Base-by-base conservation (phyloP, 192 early-diverging fungal species). In the Cetraspora pellucida region DNA sequence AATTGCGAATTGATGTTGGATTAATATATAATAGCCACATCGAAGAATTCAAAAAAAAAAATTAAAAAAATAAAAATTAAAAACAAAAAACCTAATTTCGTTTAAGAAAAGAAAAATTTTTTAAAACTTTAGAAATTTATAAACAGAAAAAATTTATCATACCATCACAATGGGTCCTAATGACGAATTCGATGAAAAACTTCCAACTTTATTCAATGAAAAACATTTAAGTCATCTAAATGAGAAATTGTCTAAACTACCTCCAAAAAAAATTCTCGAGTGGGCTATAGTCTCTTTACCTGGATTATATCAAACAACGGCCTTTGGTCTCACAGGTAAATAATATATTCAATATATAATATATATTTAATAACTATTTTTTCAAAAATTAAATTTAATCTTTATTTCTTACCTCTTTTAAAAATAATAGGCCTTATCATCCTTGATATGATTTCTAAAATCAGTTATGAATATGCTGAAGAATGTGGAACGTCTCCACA, bases 251-350 rank as follows among this genome's bases (percentile, higher is more conserved):
- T 81, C 88, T 59, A 80, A 80, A 63, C 87, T 95, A 76, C 75
- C 85, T 30, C 93, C 95, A 6, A 79, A 91, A 74, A 88, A 95
- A 84, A 91, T 97, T 79, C 84, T 97, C 44, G 89, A 91, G 44
- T 98, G 95, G 96, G 96, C 95, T 49, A 84, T 92, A 47, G 79
- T 91, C 67, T 89, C 92, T 8, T 87, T 98, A 37, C 90, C 90
- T 21, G 86, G 87, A 14, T 86, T 98, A 17, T 95, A 90, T 81
- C 96, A 98, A 81, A 96, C 95, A 52, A 97, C 96, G 28, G 95
- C 96, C 27, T 97, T 98, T 81, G 96, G 96, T 8, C 89, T 93
- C 30, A 95, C 96, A 7, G 96, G 83, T 81, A 77, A 70, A n/a
- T 37, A 37, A 37, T 37, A 37, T 37, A 37, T 37, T 37, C 7